Conservation (phyloP, 75 land plant species). For the Cupressus sempervirens region DNA sequence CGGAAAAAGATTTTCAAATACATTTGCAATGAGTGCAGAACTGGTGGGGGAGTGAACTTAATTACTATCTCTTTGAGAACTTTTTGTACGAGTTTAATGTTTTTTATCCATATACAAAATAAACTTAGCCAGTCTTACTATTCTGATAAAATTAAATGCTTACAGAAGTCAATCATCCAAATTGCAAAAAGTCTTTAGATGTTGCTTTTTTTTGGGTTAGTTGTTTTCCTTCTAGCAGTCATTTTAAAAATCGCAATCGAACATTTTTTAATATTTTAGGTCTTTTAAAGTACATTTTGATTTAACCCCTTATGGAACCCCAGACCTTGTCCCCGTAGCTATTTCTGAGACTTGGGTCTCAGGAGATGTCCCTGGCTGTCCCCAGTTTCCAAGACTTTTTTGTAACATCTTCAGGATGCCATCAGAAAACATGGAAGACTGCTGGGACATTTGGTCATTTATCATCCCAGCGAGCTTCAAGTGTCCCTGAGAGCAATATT, state of each 20-base stretch:
- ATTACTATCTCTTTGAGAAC: background rate
- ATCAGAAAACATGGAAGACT: no score
- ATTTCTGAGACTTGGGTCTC: no score
- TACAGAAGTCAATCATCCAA: background rate
- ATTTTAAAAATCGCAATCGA: background rate
- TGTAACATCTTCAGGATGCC: no score
- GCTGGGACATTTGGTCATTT: no score
- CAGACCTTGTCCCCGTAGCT: no score
- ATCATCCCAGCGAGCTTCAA: no score
- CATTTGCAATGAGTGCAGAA: background rate
- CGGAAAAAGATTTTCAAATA: background rate
- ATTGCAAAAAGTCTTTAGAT: background rate
- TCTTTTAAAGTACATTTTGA: background rate
- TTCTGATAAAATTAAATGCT: background rate
- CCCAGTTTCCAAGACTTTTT: no score
- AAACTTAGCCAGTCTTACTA: background rate
- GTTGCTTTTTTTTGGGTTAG: background rate
- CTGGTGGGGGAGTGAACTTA: background rate
- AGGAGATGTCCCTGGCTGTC: no score
- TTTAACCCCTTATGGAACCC: no score
- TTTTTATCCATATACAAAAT: background rate
- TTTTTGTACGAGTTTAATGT: background rate
- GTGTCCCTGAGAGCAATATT: no score
- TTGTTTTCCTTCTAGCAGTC: background rate
- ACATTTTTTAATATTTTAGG: background rate